These are phyloP conservation scores for Penicillium polonicum DNA, from an alignment of 2,329 filamentous ascomycete species.

Conservation along the genomic window DNA sequence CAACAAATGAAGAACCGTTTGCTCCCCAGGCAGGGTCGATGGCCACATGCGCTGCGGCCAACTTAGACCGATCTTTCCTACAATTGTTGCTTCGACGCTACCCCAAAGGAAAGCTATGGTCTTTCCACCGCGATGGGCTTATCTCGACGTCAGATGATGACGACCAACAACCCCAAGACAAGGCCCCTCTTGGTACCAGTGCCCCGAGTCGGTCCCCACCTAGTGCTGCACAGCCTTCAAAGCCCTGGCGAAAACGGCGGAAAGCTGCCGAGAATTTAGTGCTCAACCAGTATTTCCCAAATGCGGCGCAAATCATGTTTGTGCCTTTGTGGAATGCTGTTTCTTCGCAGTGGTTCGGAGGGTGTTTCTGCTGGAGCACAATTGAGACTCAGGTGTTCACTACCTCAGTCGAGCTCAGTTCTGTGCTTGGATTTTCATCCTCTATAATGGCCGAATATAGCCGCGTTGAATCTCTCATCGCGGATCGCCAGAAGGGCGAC, in stretches of 20 bases:
- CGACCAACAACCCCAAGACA: slow-evolving; percentile 30
- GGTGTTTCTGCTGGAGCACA: slow-evolving; percentile 47
- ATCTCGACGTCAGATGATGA: slow-evolving; percentile 50
- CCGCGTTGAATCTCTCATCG: slow-evolving; percentile 44
- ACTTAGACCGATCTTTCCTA: slow-evolving; percentile 34
- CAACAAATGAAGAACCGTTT: slow-evolving; percentile 39
- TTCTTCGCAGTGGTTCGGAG: slow-evolving; percentile 48
- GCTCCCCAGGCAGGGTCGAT: slow-evolving; percentile 32
- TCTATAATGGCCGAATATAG: slow-evolving; percentile 46
- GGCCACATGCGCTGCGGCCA: slow-evolving; percentile 30
- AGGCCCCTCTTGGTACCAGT: slow-evolving; percentile 11
- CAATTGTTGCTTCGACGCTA: slow-evolving; percentile 45
- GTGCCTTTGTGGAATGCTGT: slow-evolving; percentile 53
- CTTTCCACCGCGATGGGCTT: slow-evolving; percentile 46
- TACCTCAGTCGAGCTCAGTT: slow-evolving; percentile 40
- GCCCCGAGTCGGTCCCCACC: slow-evolving; percentile 8
- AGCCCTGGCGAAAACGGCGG: slow-evolving; percentile 28
- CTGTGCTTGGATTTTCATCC: slow-evolving; percentile 43
- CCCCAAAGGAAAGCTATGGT: slow-evolving; percentile 50
- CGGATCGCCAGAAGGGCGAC: slow-evolving; percentile 45
- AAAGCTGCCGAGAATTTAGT: slow-evolving; percentile 39
- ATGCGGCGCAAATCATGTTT: slow-evolving; percentile 50
- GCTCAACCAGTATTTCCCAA: slow-evolving; percentile 48
- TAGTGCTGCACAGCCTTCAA: slow-evolving; percentile 16
- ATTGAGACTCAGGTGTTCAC: slow-evolving; percentile 39